Evolutionary conservation across 257 asterid genomes (phyloP).

Genomic region (Fraxinus pennsylvanica): DNA sequence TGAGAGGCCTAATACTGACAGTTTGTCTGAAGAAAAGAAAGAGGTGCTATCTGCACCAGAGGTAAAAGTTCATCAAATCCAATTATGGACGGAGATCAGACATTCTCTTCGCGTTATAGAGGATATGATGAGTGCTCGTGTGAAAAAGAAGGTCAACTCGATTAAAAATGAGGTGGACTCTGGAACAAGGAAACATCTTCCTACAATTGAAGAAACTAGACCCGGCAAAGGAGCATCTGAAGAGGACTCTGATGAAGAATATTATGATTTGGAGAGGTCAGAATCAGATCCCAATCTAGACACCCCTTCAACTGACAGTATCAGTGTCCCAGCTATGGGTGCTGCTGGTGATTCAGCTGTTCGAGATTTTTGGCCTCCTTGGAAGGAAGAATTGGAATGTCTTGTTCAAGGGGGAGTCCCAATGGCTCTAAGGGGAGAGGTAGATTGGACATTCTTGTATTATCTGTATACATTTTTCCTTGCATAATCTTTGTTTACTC

Average conservation of each 20-base stretch:
- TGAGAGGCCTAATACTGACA: constrained; percentile 22
- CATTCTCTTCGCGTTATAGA: constrained; percentile 66
- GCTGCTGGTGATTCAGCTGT: constrained; percentile 20
- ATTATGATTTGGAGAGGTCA: constrained; percentile 85
- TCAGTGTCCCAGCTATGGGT: constrained; percentile 30
- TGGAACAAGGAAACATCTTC: constrained; percentile 37
- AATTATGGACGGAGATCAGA: constrained; percentile 75
- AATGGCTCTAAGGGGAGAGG: constrained; percentile 97
- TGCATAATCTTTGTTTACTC: constrained; percentile 21
- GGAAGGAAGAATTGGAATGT: constrained; percentile 80
- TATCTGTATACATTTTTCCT: constrained; percentile 15
- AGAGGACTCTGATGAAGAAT: constrained; percentile 94
- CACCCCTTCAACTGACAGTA: constrained; percentile 36
- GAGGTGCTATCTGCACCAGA: constrained; percentile 34
- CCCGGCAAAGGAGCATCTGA: constrained; percentile 66
- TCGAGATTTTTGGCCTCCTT: constrained; percentile 49
- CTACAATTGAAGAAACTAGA: constrained; percentile 55
- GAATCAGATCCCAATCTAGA: constrained; percentile 69
- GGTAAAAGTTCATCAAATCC: constrained; percentile 49
- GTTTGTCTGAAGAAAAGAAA: constrained; percentile 36
- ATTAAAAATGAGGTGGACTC: constrained; percentile 36
- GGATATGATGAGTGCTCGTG: constrained; percentile 76
- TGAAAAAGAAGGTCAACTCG: constrained; percentile 45
- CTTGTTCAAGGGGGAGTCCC: constrained; percentile 96
- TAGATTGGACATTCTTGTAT: constrained; percentile 23